phyloP scores from a whole-genome alignment of 2,329 filamentous ascomycete genomes.

The Penicillium fuscoglaucum region DNA sequence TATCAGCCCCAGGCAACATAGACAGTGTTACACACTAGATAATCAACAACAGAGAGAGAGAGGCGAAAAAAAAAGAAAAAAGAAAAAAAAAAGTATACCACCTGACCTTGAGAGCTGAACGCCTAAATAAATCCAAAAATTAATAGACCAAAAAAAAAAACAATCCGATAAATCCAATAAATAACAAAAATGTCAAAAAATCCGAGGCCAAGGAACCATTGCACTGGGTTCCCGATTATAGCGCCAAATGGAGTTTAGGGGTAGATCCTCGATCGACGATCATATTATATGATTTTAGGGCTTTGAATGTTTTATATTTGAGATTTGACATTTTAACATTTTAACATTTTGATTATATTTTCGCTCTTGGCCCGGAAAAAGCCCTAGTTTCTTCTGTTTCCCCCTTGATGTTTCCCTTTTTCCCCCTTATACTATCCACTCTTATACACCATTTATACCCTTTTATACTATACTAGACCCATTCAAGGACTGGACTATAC shows the following conservation, averaged over 20 bases:
- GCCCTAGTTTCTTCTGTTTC: slow-evolving; percentile 16
- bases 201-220: slow-evolving; percentile 22
- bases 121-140: neutral
- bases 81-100: slow-evolving; percentile 7
- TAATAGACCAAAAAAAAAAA: neutral
- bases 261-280: slow-evolving; percentile 25
- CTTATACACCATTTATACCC: slow-evolving; percentile 2
- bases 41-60: slow-evolving; percentile 1
- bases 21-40: slow-evolving; percentile 25
- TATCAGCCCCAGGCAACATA: slow-evolving; percentile 24
- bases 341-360: neutral
- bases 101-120: slow-evolving; percentile 15
- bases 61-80: slow-evolving; percentile 9
- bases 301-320: slow-evolving; percentile 9
- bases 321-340: neutral
- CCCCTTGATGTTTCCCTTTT: slow-evolving; percentile 2
- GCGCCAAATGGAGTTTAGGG: slow-evolving; percentile 25
- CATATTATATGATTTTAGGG: slow-evolving; percentile 1
- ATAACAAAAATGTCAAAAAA: neutral
- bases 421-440: neutral
- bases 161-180: neutral
- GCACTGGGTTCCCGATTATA: slow-evolving; percentile 26
- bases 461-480: slow-evolving; percentile 2
- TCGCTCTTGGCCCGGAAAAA: neutral
- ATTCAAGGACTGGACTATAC: neutral